Conservation (phyloP, 106 monocot genomes). For the Alisma plantagoaquatica region DNA sequence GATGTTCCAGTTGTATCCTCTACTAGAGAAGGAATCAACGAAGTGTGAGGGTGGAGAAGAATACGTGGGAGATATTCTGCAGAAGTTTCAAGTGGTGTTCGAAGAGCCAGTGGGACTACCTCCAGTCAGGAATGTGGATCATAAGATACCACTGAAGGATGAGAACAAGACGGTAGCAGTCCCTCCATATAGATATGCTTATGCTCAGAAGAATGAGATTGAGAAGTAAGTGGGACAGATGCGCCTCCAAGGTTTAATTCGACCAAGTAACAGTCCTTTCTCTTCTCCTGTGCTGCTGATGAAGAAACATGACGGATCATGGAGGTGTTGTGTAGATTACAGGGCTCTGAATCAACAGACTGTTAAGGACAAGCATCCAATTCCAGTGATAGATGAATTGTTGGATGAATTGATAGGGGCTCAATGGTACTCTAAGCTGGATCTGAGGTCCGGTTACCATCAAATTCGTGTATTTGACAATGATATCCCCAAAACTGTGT, state of each 20-base stretch:
- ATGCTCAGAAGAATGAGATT: no score
- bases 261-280: not conserved
- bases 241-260: not conserved
- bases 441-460: not conserved
- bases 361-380: not conserved
- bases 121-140: no score
- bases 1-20: no score
- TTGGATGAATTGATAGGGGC: constrained; percentile 3
- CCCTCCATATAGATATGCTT: no score
- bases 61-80: no score
- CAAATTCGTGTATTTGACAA: not conserved
- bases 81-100: no score
- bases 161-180: no score
- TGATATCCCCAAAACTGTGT: constrained; percentile 1
- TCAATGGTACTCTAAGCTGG: not conserved
- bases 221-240: no score
- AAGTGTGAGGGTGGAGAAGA: no score
- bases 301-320: not conserved
- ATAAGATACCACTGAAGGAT: no score
- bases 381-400: constrained; percentile 8
- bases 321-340: constrained; percentile 6
- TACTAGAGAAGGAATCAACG: no score
- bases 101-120: no score
- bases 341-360: not conserved
- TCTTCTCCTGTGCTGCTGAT: constrained; percentile 8